Evolutionary conservation across 306 rosid genomes (phyloP).

Genomic region (Prunus davidiana): DNA sequence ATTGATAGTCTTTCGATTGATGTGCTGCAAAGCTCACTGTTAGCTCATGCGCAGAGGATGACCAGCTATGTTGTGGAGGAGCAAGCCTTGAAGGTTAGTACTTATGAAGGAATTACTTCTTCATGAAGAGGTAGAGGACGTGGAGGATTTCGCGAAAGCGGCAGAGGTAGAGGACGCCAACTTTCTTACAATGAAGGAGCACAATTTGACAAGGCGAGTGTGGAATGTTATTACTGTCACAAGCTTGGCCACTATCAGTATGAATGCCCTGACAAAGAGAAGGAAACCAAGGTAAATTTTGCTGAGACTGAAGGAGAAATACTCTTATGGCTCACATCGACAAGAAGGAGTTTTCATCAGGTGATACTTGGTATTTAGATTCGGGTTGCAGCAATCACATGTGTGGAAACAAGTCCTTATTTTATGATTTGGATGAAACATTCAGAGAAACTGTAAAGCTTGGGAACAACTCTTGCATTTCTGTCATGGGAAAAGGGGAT

Average conservation of each 20-base stretch:
- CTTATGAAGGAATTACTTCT: background rate
- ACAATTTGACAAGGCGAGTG: background rate
- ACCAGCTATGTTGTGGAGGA: background rate
- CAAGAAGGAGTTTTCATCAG: background rate
- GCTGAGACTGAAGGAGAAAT: background rate
- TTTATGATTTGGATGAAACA: background rate
- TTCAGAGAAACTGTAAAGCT: background rate
- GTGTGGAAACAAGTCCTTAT: background rate
- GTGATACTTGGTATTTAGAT: background rate
- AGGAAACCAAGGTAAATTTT: background rate
- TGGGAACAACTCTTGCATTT: background rate
- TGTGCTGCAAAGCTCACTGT: background rate
- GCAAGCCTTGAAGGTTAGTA: background rate
- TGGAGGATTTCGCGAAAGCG: background rate
- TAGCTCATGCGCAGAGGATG: background rate
- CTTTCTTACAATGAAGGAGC: background rate
- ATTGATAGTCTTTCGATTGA: background rate
- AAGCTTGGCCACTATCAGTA: too few species aligned
- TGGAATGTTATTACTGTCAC: background rate
- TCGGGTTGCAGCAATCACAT: constrained; percentile 10
- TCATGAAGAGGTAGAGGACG: background rate
- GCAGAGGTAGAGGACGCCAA: background rate
- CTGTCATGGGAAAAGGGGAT: background rate
- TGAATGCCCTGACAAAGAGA: too few species aligned
- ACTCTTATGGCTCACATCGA: background rate